Percentiles rank a stretch among this genome's conserved stretches.
Evolutionary conservation across 2,329 filamentous ascomycete species (phyloP).

Genomic region (Xylariaceae sp.): DNA sequence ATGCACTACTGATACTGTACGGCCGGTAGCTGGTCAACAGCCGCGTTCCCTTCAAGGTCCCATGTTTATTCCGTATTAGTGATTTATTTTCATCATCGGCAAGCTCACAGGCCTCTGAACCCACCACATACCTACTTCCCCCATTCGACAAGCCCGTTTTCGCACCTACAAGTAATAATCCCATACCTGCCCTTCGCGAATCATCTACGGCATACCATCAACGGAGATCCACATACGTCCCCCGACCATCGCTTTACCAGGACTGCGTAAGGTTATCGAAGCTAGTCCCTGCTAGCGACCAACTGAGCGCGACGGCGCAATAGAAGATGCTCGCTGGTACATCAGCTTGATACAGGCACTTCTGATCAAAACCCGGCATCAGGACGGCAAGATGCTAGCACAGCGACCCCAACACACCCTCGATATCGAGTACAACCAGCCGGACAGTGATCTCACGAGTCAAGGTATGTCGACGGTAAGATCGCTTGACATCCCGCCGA

Average conservation of each 20-base stretch:
- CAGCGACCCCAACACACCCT: constrained; percentile 17
- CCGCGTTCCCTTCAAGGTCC: not conserved
- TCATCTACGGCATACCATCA: not conserved
- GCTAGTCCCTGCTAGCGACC: not conserved
- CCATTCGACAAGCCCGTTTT: not conserved
- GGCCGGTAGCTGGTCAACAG: not conserved
- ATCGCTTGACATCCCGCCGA: not conserved
- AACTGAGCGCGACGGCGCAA: constrained; percentile 15
- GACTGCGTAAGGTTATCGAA: too few relatives aligned
- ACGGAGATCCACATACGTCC: not conserved
- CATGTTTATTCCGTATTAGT: not conserved
- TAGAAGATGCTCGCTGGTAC: constrained; percentile 27
- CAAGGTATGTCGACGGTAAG: constrained; percentile 18
- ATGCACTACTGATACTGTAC: too few relatives aligned
- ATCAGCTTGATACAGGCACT: constrained; percentile 21
- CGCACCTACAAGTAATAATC: not conserved
- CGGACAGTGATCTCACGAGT: constrained; percentile 16
- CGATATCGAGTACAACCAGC: constrained; percentile 17
- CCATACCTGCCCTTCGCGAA: not conserved
- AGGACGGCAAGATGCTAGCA: constrained; percentile 18
- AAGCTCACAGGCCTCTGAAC: constrained; percentile 4
- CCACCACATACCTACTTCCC: constrained; percentile 1
- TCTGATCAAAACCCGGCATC: constrained; percentile 10
- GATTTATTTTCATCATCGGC: constrained; percentile 10
- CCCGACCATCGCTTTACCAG: not conserved